Percentiles rank a stretch among this genome's conserved stretches.
Conservation (phyloP, 805 yeast genomes). For the Grigorovia humatica region DNA sequence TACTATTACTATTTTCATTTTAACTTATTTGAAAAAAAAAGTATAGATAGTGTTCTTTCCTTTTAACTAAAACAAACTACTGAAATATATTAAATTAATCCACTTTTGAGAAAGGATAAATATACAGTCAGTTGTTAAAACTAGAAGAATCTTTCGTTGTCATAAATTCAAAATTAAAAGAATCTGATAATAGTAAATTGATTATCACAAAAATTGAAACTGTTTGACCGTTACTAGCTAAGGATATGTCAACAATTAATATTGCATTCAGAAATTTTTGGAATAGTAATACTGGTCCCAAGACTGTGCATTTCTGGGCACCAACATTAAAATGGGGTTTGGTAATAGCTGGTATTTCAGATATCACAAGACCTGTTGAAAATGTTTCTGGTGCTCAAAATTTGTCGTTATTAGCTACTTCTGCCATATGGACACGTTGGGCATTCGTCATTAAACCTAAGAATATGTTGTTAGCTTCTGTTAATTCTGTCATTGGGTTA, state of each 20-base stretch:
- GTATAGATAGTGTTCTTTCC: not conserved
- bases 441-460: slow-evolving; percentile 86
- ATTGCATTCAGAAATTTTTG: slow-evolving; percentile 53
- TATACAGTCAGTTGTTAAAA: not conserved
- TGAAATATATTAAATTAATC: not conserved
- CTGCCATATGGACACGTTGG: slow-evolving; percentile 98
- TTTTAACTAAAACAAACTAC: not conserved
- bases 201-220: not conserved
- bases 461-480: slow-evolving; percentile 81
- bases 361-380: slow-evolving; percentile 85
- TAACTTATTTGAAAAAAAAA: not conserved
- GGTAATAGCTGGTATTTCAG: slow-evolving; percentile 86
- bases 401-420: slow-evolving; percentile 76
- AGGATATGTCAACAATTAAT: slow-evolving; percentile 7
- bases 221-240: too few relatives aligned
- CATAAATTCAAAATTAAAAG: too few relatives aligned
- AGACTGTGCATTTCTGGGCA: slow-evolving; percentile 94
- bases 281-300: slow-evolving; percentile 89
- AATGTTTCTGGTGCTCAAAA: slow-evolving; percentile 69
- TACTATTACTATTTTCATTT: not conserved
- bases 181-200: not conserved
- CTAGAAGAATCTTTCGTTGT: not conserved
- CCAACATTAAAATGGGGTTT: slow-evolving; percentile 81
- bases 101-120: not conserved
- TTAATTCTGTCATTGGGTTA: slow-evolving; percentile 83